These are phyloP conservation scores for Lentinula raphanica DNA, from an alignment of 768 basidiomycete species.

Conservation along the genomic window DNA sequence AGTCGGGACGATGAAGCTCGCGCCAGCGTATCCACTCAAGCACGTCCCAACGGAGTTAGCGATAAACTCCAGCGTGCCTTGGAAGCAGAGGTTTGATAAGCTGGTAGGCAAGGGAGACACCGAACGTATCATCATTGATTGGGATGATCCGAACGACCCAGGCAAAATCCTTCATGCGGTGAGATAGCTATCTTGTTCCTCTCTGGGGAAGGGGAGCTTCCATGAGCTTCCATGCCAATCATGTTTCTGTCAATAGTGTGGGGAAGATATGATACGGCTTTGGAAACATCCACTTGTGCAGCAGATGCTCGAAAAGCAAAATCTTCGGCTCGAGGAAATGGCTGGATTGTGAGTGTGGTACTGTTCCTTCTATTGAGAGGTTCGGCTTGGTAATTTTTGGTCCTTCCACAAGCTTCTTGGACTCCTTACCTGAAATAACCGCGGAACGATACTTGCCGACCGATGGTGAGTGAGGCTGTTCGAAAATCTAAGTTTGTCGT, in stretches of 20 bases:
- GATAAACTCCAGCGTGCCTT: slow-evolving; percentile 44
- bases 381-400: neutral
- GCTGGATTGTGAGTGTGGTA: slow-evolving; percentile 61
- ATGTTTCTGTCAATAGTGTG: slow-evolving; percentile 24
- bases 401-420: slow-evolving; percentile 58
- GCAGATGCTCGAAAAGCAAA: slow-evolving; percentile 45
- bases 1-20: slow-evolving; percentile 21
- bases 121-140: slow-evolving; percentile 30
- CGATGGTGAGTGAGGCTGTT: slow-evolving; percentile 49
- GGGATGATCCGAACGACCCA: slow-evolving; percentile 51
- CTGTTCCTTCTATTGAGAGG: neutral
- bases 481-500: neutral
- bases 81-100: slow-evolving; percentile 45
- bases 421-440: slow-evolving; percentile 60
- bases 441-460: slow-evolving; percentile 58
- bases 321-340: slow-evolving; percentile 59
- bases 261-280: slow-evolving; percentile 58
- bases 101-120: slow-evolving; percentile 24
- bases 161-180: slow-evolving; percentile 46
- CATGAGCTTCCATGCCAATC: neutral
- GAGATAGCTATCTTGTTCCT: neutral
- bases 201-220: no score
- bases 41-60: slow-evolving; percentile 40
- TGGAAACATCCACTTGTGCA: slow-evolving; percentile 58
- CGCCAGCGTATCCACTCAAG: slow-evolving; percentile 18